phyloP scores from a whole-genome alignment of 768 basidiomycete species.

The Tulasnella sp. region DNA sequence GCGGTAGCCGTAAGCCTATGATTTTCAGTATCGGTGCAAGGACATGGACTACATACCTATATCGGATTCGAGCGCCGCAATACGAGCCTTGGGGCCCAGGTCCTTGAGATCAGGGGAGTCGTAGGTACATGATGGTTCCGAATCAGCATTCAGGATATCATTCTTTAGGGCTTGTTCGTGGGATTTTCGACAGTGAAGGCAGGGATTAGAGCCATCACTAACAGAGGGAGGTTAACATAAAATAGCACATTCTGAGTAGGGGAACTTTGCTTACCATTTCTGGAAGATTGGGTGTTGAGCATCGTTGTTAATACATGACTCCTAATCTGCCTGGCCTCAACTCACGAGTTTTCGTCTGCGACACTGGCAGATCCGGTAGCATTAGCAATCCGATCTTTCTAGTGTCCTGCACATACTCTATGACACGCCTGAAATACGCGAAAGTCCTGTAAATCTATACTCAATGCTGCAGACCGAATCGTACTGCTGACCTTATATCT shows the following conservation, averaged over 20 bases:
- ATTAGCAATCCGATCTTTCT: background rate
- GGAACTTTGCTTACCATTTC: background rate
- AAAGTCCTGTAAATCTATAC: too few relatives aligned
- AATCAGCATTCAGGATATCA: background rate
- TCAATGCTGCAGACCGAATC: too few relatives aligned
- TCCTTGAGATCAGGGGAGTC: background rate
- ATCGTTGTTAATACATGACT: background rate
- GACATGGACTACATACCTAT: background rate
- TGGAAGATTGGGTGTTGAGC: background rate
- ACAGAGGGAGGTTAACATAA: background rate
- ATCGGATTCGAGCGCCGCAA: background rate
- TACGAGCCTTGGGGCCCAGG: background rate
- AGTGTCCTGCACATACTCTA: background rate
- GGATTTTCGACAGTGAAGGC: background rate
- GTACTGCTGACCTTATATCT: too few relatives aligned
- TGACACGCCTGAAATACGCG: background rate
- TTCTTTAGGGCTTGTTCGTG: background rate
- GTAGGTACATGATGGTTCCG: background rate
- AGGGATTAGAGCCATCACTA: background rate
- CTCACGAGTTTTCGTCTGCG: background rate
- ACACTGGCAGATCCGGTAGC: background rate
- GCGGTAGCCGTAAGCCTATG: too few relatives aligned
- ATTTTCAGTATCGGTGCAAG: background rate
- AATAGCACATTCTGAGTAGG: background rate
- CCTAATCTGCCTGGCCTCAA: background rate